Evolutionary conservation across 192 early-diverging fungal genomes (phyloP).

Genomic region (Entophlyctis luteolus): DNA sequence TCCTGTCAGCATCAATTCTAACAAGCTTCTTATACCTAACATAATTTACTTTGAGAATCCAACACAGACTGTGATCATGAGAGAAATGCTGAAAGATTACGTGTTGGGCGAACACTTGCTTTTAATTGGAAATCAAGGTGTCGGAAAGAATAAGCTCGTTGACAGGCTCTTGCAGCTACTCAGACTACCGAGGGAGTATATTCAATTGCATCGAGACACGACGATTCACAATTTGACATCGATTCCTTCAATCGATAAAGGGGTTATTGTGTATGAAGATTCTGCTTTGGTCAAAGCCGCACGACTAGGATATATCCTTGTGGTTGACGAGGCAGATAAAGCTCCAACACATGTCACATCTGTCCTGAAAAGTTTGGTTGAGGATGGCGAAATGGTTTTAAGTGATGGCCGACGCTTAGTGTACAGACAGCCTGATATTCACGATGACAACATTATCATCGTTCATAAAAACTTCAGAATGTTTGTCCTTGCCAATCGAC

Average conservation of each 20-base stretch:
- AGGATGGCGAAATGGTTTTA: conserved; percentile 76
- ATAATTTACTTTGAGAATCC: conserved; percentile 71
- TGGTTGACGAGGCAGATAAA: conserved; percentile 78
- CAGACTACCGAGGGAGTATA: conserved; percentile 68
- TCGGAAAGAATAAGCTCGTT: conserved; percentile 49
- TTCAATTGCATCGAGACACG: conserved; percentile 71
- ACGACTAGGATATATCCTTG: conserved; percentile 57
- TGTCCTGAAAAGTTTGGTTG: conserved; percentile 65
- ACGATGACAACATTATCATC: conserved; percentile 12
- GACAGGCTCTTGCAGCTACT: conserved; percentile 71
- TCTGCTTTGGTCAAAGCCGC: conserved; percentile 57
- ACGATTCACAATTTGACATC: conserved; percentile 71
- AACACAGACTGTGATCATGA: conserved; percentile 64
- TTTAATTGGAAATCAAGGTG: conserved; percentile 77
- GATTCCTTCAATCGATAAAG: conserved; percentile 64
- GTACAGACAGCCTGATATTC: neutral
- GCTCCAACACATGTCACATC: conserved; percentile 74
- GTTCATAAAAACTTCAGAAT: conserved; percentile 68
- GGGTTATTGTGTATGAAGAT: conserved; percentile 66
- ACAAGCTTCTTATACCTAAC: conserved; percentile 28
- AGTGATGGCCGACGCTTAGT: conserved; percentile 68
- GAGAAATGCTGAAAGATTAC: conserved; percentile 77
- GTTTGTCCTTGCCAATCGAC: conserved; percentile 80
- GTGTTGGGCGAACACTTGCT: conserved; percentile 75
- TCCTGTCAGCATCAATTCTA: conserved; percentile 1